Evolutionary conservation across 2,329 filamentous ascomycete genomes (phyloP), one percentile per base, ranked within the genome.

Genomic region (Paecilomyces formosus): DNA sequence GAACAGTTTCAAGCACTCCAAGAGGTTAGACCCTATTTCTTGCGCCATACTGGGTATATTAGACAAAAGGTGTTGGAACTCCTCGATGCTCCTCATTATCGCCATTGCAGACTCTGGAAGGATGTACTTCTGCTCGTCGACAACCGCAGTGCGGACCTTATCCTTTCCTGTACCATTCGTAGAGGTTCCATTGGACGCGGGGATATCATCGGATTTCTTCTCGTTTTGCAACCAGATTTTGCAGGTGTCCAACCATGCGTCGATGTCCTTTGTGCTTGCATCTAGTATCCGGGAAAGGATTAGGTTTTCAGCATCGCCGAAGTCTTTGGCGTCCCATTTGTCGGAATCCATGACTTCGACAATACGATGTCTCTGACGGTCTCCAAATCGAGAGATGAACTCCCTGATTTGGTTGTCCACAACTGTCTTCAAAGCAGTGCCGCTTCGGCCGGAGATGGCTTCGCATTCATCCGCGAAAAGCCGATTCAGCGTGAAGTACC

Each of bases 1-100:
- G 81, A 97, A 99, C 3, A 96, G 82, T 64, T 94, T 90, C 13
- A 97, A 81, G 69, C 95, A 96, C 22, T 94, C 88, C 50, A 97
- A 80, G 11, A 99, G 82, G 0, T 87, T 88, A 2, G 84, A 79
- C 0, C 90, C 89, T 56, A 97, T 87, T 59, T 97, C 92, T 1
- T 87, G 81, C 1, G 91, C 89, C 85, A 97, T 92, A 61, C 88
- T 93, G 1, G 94, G 93, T 58, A 97, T 93, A 31, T 87, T 88
- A 4, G 89, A 82, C 58, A 93, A 87, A 3, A 99, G 82, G 61
- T 89, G 89, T 63, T 96, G 81, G 73, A 96, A 96, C 15, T 87
- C 84, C 60, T 90, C 87, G 63, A 97, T 87, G 55, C 90, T 91
- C 58, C 86, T 83, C 57, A 99, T 82, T 63, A 94, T 92, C 1